Evolutionary conservation across 805 yeast genomes (phyloP).

Genomic region (Teunomyces pallodes): DNA sequence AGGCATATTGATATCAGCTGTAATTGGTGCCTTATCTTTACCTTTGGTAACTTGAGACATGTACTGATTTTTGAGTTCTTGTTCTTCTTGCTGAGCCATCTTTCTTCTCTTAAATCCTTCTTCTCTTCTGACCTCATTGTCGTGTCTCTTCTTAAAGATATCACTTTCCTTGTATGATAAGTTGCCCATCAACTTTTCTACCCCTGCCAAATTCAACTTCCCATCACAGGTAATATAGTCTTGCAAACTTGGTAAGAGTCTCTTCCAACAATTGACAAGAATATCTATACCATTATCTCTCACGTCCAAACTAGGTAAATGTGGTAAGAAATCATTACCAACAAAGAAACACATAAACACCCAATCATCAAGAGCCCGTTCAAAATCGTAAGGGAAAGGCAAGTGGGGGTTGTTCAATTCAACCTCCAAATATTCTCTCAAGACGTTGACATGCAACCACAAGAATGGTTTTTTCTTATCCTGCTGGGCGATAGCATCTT

Average conservation of each 20-base stretch:
- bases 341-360: constrained; percentile 97
- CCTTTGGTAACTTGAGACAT: constrained; percentile 62
- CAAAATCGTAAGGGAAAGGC: constrained; percentile 78
- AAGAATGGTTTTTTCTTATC: constrained; percentile 77
- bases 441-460: constrained; percentile 86
- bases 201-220: constrained; percentile 67
- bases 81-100: constrained; percentile 45
- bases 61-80: constrained; percentile 41
- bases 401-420: constrained; percentile 73
- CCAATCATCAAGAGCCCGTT: constrained; percentile 98
- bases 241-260: constrained; percentile 58
- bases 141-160: constrained; percentile 69
- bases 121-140: constrained; percentile 65
- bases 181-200: constrained; percentile 63
- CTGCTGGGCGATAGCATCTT: constrained; percentile 35
- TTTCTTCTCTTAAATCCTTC: constrained; percentile 62
- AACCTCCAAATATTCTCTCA: constrained; percentile 82
- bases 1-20: constrained; percentile 70
- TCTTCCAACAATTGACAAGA: constrained; percentile 81
- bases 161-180: constrained; percentile 74
- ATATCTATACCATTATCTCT: constrained; percentile 91
- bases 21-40: constrained; percentile 70
- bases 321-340: constrained; percentile 98
- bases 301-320: constrained; percentile 89
- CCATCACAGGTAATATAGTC: constrained; percentile 93